Percentiles rank a stretch among this genome's conserved stretches.
phyloP scores from a whole-genome alignment of 192 early-diverging fungal genomes.

The Entomortierella parvispora region DNA sequence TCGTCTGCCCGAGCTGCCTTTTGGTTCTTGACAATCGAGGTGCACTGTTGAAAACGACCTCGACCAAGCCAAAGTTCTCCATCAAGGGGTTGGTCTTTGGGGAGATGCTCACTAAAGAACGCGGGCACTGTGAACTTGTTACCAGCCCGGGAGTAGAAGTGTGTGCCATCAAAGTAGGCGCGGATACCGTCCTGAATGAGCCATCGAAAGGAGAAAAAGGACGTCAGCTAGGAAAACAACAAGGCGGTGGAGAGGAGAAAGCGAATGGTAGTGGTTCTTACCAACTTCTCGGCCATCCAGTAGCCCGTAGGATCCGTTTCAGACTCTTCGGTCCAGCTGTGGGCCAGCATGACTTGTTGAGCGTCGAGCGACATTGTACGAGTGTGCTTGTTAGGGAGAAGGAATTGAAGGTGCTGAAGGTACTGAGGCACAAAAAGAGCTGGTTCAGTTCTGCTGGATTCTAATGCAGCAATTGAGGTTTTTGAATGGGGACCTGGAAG shows the following conservation, averaged over 20 bases:
- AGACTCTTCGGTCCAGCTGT: conserved; percentile 50
- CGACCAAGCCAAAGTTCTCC: conserved; percentile 80
- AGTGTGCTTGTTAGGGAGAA: not conserved
- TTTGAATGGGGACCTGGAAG: not conserved
- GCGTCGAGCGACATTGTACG: conserved; percentile 29
- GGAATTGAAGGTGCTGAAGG: no score
- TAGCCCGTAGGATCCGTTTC: conserved; percentile 71
- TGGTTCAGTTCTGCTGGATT: no score
- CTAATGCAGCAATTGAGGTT: not conserved
- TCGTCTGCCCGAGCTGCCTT: conserved; percentile 43
- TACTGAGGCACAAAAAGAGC: no score
- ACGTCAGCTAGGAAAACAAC: not conserved
- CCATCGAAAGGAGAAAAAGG: not conserved
- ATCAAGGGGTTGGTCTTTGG: conserved; percentile 68
- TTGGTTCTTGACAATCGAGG: conserved; percentile 69
- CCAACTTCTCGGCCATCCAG: conserved; percentile 78
- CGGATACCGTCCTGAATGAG: conserved; percentile 69
- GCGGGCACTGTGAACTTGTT: conserved; percentile 68
- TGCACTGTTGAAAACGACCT: conserved; percentile 67
- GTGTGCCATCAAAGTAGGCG: conserved; percentile 67
- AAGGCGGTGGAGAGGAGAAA: not conserved
- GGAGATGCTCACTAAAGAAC: conserved; percentile 56
- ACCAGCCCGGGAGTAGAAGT: conserved; percentile 66
- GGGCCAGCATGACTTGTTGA: conserved; percentile 53
- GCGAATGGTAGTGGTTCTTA: not conserved